Conservation (phyloP, 805 yeast genomes). For the Lachancea dasiensis region DNA sequence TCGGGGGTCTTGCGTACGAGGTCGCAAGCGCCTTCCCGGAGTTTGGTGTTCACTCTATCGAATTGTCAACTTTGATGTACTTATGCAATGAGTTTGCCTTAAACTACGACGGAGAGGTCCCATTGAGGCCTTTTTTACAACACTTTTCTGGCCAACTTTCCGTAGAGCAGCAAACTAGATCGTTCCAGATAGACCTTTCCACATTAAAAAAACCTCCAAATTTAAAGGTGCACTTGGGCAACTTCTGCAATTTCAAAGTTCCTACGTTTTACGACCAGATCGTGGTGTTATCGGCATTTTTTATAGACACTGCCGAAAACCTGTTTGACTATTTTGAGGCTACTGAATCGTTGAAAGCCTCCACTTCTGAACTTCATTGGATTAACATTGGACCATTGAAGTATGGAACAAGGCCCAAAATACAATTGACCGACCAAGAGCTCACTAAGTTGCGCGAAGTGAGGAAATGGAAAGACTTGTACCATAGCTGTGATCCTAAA, state of each 20-base stretch:
- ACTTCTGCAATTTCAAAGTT: conserved; percentile 52
- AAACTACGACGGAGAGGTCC: conserved; percentile 18
- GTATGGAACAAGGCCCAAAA: conserved; percentile 79
- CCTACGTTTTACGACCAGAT: conserved; percentile 38
- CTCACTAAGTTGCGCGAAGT: conserved; percentile 43
- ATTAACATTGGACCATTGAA: conserved; percentile 88
- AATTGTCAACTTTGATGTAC: conserved; percentile 71
- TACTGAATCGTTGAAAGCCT: conserved; percentile 42
- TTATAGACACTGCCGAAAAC: conserved; percentile 90
- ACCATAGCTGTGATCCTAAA: conserved; percentile 26
- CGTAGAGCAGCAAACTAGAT: conserved; percentile 45
- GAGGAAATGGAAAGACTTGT: conserved; percentile 58
- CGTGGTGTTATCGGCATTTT: conserved; percentile 63
- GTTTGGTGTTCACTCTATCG: conserved; percentile 63
- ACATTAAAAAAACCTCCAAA: conserved; percentile 39
- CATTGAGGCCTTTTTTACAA: conserved; percentile 51
- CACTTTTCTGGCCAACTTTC: conserved; percentile 60
- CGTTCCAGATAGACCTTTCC: conserved; percentile 25
- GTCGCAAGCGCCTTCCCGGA: conserved; percentile 36
- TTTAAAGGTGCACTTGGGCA: conserved; percentile 47
- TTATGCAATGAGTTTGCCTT: conserved; percentile 58
- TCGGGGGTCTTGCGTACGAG: conserved; percentile 72
- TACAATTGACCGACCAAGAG: conserved; percentile 73
- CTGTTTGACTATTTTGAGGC: conserved; percentile 67
- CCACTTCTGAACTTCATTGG: conserved; percentile 57